These are phyloP conservation scores for Cryoendolithus antarcticus DNA, from an alignment of 2,329 filamentous ascomycete genomes.

Conservation along the genomic window DNA sequence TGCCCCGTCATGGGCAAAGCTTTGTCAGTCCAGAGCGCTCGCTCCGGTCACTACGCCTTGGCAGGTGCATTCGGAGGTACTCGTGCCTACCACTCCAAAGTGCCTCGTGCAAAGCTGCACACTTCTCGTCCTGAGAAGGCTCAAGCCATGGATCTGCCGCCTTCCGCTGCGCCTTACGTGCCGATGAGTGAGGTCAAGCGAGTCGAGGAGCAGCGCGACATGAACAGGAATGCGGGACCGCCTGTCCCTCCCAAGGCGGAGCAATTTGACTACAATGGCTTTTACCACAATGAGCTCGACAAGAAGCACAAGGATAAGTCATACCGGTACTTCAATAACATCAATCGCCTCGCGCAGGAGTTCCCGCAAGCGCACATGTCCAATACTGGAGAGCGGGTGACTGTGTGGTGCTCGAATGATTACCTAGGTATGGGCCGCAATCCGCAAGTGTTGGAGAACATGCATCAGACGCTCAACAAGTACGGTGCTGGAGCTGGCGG, in stretches of 20 bases:
- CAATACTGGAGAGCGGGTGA: conserved; percentile 69
- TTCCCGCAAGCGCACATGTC: conserved; percentile 92
- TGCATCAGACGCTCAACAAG: conserved; percentile 89
- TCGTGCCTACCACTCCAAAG: conserved; percentile 35
- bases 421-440: conserved; percentile 98
- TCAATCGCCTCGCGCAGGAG: conserved; percentile 92
- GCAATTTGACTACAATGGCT: conserved; percentile 82
- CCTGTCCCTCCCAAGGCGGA: conserved; percentile 36
- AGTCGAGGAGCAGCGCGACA: no score
- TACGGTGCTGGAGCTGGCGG: conserved; percentile 93
- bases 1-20: conserved; percentile 99
- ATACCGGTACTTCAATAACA: conserved; percentile 99
- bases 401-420: conserved; percentile 98
- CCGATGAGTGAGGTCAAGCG: neutral
- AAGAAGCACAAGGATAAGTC: conserved; percentile 99
- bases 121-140: conserved; percentile 68
- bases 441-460: conserved; percentile 68
- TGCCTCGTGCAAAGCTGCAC: conserved; percentile 64
- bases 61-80: conserved; percentile 38
- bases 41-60: conserved; percentile 33
- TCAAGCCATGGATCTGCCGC: conserved; percentile 52
- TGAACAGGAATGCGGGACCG: conserved; percentile 14
- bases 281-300: conserved; percentile 78
- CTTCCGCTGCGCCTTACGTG: conserved; percentile 6
- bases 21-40: conserved; percentile 64